These are phyloP conservation scores for Scutellaria minor DNA, from an alignment of 257 asterid species.

Conservation along the genomic window DNA sequence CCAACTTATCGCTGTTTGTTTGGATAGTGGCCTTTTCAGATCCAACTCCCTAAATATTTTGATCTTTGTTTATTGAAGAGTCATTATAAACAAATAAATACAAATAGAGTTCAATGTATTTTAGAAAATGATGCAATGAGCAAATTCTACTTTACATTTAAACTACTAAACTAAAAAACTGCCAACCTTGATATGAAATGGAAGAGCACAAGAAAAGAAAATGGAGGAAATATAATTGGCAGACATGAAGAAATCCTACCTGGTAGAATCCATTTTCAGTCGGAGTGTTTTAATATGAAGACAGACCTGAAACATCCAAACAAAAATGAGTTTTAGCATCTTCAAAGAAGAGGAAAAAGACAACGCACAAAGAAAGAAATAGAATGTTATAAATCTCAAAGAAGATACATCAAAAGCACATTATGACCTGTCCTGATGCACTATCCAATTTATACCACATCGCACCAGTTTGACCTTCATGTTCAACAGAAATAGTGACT, in stretches of 20 bases:
- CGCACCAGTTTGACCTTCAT: constrained; percentile 80
- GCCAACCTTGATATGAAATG: constrained; percentile 17
- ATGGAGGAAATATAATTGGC: constrained; percentile 4
- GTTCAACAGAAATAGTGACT: constrained; percentile 64
- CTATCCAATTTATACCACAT: constrained; percentile 80
- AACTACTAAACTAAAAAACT: not conserved
- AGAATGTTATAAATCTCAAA: constrained; percentile 19
- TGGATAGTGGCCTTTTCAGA: constrained; percentile 27
- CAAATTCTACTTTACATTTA: not conserved
- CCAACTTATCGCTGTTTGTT: constrained; percentile 33
- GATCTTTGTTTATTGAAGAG: constrained; percentile 19
- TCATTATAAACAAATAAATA: constrained; percentile 22
- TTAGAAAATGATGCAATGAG: not conserved
- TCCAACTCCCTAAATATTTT: constrained; percentile 30
- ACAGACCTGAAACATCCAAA: constrained; percentile 68
- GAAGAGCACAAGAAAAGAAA: not conserved
- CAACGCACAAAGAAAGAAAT: constrained; percentile 1
- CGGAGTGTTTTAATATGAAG: constrained; percentile 73
- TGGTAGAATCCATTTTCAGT: constrained; percentile 53
- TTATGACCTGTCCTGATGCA: constrained; percentile 84
- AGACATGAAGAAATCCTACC: constrained; percentile 47
- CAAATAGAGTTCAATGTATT: not conserved
- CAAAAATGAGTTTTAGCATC: constrained; percentile 24
- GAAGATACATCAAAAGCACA: constrained; percentile 17
- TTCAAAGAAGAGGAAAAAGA: constrained; percentile 1